phyloP scores from a whole-genome alignment of 2,329 filamentous ascomycete genomes.

The Sporothrix dimorphospora region DNA sequence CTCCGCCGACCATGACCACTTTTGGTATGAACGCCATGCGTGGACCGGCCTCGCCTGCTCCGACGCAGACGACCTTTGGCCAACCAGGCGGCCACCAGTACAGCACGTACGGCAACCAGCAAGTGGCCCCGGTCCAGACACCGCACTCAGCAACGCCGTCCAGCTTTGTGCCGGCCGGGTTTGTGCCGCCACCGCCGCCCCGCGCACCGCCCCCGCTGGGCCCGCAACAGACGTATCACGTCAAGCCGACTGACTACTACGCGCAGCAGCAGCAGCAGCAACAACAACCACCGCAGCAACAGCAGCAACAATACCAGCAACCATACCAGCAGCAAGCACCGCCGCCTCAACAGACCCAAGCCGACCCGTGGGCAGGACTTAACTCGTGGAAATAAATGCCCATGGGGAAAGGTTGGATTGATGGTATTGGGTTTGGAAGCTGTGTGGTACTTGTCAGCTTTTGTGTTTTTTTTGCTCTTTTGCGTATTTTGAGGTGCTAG shows the following conservation, averaged over 20 bases:
- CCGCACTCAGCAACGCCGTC: slow-evolving; percentile 42
- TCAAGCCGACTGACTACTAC: slow-evolving; percentile 43
- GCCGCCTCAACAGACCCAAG: slow-evolving; percentile 45
- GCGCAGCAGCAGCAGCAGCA: slow-evolving; percentile 45
- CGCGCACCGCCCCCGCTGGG: slow-evolving; percentile 65
- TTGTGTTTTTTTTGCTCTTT: not conserved
- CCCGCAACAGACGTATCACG: slow-evolving; percentile 65
- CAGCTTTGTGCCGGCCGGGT: slow-evolving; percentile 57
- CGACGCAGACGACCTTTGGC: slow-evolving; percentile 60
- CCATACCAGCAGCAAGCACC: slow-evolving; percentile 43
- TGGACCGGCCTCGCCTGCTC: slow-evolving; percentile 59
- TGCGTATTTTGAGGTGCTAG: not conserved
- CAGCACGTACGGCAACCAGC: slow-evolving; percentile 52
- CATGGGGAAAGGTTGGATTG: not conserved
- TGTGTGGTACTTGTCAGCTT: not conserved
- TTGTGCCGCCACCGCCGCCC: slow-evolving; percentile 65
- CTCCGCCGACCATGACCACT: slow-evolving; percentile 46
- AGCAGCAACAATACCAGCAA: slow-evolving; percentile 38
- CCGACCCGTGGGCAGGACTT: slow-evolving; percentile 57
- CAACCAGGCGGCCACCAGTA: slow-evolving; percentile 51
- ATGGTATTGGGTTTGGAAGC: not conserved
- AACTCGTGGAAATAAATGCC: slow-evolving; percentile 53
- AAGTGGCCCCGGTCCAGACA: slow-evolving; percentile 47
- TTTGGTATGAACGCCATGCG: slow-evolving; percentile 42
- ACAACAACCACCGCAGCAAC: slow-evolving; percentile 40